These are phyloP conservation scores for Amaranthus cruentus DNA, from an alignment of 148 eudicot genomes.

Conservation along the genomic window DNA sequence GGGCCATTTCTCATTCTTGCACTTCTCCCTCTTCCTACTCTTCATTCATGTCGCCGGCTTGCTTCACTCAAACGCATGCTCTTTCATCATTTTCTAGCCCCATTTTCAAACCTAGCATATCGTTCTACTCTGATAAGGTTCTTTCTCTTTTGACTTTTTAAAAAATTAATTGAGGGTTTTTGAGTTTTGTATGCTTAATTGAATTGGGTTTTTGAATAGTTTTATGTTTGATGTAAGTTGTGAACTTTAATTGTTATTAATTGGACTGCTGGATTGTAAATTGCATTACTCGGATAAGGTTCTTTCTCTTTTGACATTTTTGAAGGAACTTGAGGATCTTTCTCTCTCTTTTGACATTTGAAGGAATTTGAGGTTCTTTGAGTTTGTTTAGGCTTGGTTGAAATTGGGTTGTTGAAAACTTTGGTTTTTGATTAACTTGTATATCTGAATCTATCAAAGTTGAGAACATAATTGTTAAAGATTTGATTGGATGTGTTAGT, in stretches of 20 bases:
- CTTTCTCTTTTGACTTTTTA: background rate
- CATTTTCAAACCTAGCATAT: background rate
- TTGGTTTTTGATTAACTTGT: background rate
- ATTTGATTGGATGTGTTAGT: background rate
- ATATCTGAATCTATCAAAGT: constrained; percentile 6
- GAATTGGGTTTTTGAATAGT: background rate
- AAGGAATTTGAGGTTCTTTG: background rate
- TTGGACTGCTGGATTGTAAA: no score
- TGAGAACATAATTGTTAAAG: background rate
- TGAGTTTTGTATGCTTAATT: background rate
- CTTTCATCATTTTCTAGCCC: background rate
- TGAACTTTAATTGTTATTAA: no score
- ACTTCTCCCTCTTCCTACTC: background rate
- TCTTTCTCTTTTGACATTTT: no score
- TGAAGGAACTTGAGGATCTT: no score
- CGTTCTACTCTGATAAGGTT: constrained; percentile 18
- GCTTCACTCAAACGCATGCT: background rate
- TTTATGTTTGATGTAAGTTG: no score
- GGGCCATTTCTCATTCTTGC: background rate
- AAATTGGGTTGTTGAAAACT: background rate
- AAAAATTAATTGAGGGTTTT: background rate
- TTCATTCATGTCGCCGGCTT: background rate
- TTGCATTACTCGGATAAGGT: no score
- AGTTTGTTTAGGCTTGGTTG: background rate
- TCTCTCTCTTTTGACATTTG: no score